These are phyloP conservation scores for Neurospora sp. DNA, from an alignment of 495 filamentous ascomycete genomes.

Conservation along the genomic window DNA sequence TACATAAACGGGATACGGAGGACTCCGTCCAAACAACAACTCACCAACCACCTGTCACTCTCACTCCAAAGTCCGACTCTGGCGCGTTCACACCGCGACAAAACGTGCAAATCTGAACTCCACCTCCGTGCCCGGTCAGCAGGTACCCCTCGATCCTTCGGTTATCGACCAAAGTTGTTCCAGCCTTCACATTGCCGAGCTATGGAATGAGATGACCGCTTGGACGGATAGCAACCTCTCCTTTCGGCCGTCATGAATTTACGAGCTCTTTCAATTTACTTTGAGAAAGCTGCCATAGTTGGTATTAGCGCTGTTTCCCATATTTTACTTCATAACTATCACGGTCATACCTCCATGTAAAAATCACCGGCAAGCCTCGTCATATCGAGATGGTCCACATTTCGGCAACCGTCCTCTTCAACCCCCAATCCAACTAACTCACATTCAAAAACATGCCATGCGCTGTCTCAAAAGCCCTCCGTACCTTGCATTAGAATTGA, in stretches of 20 bases:
- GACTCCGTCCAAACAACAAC: neutral
- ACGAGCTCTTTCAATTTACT: neutral
- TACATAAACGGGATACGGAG: neutral
- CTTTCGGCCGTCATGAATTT: neutral
- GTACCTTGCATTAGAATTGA: neutral
- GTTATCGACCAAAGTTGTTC: neutral
- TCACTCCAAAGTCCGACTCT: neutral
- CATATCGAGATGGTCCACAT: neutral
- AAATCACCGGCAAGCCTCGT: no score
- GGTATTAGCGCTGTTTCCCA: no score
- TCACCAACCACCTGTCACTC: neutral
- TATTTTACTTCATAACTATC: no score
- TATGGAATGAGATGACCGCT: neutral
- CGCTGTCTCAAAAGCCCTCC: neutral
- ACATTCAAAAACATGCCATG: neutral
- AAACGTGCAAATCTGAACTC: neutral
- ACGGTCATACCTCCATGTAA: no score
- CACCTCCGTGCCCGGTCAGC: neutral
- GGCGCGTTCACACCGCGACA: neutral
- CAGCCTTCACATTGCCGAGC: neutral
- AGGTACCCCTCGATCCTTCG: neutral
- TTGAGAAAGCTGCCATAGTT: no score
- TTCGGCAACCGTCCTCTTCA: neutral
- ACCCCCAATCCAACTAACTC: neutral
- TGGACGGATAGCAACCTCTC: neutral